Evolutionary conservation across 192 early-diverging fungal species (phyloP).

Genomic region (Coemansia sp.): DNA sequence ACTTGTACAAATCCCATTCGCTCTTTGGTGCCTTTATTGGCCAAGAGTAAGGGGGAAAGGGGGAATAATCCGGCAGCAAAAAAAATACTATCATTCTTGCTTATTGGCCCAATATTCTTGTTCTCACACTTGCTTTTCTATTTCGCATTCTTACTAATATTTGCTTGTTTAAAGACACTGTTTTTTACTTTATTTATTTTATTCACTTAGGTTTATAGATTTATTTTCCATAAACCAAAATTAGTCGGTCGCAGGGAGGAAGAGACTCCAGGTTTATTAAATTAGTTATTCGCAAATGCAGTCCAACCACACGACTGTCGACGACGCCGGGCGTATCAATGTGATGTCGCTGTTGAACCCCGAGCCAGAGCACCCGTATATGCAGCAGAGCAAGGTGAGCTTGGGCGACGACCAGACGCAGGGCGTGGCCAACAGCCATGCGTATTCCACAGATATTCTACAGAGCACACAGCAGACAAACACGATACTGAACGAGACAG

Average conservation of each 20-base stretch:
- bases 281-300: neutral
- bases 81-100: neutral
- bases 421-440: neutral
- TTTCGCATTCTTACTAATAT: neutral
- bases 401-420: neutral
- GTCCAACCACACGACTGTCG: neutral
- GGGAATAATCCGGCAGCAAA: no score
- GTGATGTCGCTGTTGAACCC: slow-evolving; percentile 9
- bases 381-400: neutral
- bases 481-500: slow-evolving; percentile 10
- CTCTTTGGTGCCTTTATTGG: no score
- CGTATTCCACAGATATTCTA: neutral
- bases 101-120: neutral
- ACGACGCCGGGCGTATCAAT: slow-evolving; percentile 2
- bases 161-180: neutral
- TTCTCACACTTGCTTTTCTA: neutral
- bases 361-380: slow-evolving; percentile 2
- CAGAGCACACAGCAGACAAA: neutral
- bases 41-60: no score
- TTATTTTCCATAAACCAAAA: neutral
- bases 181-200: neutral
- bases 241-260: neutral
- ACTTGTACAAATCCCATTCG: no score
- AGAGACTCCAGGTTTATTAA: neutral
- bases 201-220: neutral